phyloP scores from a whole-genome alignment of 31 red algal species.

The Endocladia muricata region DNA sequence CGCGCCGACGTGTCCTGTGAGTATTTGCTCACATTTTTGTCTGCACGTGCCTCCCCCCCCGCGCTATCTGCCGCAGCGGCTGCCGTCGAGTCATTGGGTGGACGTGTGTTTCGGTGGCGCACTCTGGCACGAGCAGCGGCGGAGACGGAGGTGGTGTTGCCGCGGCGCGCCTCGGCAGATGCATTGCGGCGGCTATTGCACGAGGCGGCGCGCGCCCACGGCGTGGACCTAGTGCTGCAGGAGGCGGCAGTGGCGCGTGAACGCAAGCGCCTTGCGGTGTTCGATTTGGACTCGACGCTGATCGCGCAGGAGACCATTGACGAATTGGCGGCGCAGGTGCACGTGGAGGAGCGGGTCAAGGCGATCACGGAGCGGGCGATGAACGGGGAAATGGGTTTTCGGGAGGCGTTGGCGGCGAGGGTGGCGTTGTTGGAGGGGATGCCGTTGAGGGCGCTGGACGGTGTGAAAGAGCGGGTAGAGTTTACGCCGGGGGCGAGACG shows the following conservation, averaged over 20 bases:
- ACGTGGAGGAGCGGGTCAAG: conserved; percentile 52
- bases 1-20: neutral
- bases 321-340: conserved; percentile 65
- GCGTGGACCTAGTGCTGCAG: conserved; percentile 71
- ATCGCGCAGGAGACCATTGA: conserved; percentile 95
- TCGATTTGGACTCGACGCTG: conserved; percentile 95
- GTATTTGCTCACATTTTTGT: neutral
- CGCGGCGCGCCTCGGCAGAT: neutral
- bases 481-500: conserved; percentile 76
- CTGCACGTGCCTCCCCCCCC: too few relatives aligned
- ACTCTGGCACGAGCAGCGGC: neutral
- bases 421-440: conserved; percentile 75
- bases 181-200: neutral
- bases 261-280: conserved; percentile 87
- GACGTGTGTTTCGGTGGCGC: too few relatives aligned
- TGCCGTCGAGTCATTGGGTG: too few relatives aligned
- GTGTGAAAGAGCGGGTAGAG: conserved; percentile 60
- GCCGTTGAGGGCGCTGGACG: conserved; percentile 26
- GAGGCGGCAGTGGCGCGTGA: conserved; percentile 25
- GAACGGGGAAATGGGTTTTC: conserved; percentile 88
- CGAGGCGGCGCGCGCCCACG: neutral
- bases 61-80: too few relatives aligned
- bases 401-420: conserved; percentile 63
- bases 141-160: neutral
- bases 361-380: conserved; percentile 89